A percentile compares a stretch with the other conserved stretches of the same genome.
Evolutionary conservation across 2,329 filamentous ascomycete genomes (phyloP).

Genomic region (Arachnopeziza araneosa): DNA sequence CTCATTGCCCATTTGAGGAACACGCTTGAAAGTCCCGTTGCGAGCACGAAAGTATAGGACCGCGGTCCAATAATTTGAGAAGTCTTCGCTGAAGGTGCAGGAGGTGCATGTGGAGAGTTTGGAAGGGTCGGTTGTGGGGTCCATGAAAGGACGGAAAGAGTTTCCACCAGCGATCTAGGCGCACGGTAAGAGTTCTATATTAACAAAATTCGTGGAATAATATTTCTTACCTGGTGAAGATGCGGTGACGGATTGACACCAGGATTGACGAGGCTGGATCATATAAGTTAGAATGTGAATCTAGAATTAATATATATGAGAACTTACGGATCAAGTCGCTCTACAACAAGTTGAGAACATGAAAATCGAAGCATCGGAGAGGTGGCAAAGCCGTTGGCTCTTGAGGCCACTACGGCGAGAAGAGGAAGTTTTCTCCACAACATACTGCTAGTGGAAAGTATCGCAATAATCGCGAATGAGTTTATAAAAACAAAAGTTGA

Average conservation of each 20-base stretch:
- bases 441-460: not conserved
- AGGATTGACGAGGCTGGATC: not conserved
- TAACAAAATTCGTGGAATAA: not conserved
- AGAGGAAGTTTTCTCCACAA: not conserved
- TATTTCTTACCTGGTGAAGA: constrained; percentile 26
- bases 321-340: not conserved
- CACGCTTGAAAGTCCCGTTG: constrained; percentile 16
- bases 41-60: constrained; percentile 18
- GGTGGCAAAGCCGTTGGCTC: not conserved
- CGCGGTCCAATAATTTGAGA: constrained; percentile 28
- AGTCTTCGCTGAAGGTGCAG: constrained; percentile 17
- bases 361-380: not conserved
- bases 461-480: not conserved
- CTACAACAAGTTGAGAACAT: not conserved
- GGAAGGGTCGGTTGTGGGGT: not conserved
- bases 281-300: not conserved
- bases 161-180: not conserved
- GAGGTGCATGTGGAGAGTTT: constrained; percentile 10
- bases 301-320: not conserved
- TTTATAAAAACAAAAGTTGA: not conserved
- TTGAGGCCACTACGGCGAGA: not conserved
- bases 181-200: not conserved
- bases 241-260: constrained; percentile 6
- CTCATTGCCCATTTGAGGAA: constrained; percentile 10
- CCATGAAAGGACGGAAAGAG: not conserved